phyloP scores from a whole-genome alignment of 1,284 basidiomycete genomes.

The Moniliophthora roreri region DNA sequence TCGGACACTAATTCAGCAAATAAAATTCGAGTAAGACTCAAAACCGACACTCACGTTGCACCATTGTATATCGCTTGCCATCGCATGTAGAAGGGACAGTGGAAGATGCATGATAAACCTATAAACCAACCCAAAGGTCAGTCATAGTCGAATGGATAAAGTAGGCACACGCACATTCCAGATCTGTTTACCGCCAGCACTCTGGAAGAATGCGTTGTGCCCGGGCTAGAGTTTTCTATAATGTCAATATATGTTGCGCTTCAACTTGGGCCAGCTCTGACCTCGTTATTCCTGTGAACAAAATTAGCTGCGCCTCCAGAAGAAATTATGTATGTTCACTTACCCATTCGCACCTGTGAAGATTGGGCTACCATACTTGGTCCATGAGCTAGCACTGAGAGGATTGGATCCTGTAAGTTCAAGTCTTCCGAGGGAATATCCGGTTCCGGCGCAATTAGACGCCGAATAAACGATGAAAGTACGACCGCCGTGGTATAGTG shows the following conservation, averaged over 20 bases:
- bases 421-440: constrained; percentile 32
- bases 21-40: too few relatives aligned
- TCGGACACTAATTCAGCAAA: too few relatives aligned
- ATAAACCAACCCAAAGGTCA: background rate
- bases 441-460: constrained; percentile 30
- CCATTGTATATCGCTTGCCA: constrained; percentile 1
- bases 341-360: constrained; percentile 33
- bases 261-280: background rate
- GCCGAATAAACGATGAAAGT: constrained; percentile 35
- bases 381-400: constrained; percentile 32
- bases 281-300: background rate
- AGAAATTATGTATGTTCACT: too few relatives aligned
- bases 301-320: too few relatives aligned
- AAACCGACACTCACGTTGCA: too few relatives aligned
- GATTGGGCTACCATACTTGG: constrained; percentile 30
- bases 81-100: background rate
- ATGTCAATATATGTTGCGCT: background rate
- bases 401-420: constrained; percentile 35
- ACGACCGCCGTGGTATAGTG: constrained; percentile 30
- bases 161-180: constrained; percentile 24
- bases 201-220: constrained; percentile 26
- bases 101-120: background rate
- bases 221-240: constrained; percentile 25
- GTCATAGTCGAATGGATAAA: background rate
- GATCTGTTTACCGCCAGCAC: constrained; percentile 30